Evolutionary conservation across 805 yeast genomes (phyloP), one percentile per base, ranked within the genome.

Genomic region (Kazachstania taianensis): DNA sequence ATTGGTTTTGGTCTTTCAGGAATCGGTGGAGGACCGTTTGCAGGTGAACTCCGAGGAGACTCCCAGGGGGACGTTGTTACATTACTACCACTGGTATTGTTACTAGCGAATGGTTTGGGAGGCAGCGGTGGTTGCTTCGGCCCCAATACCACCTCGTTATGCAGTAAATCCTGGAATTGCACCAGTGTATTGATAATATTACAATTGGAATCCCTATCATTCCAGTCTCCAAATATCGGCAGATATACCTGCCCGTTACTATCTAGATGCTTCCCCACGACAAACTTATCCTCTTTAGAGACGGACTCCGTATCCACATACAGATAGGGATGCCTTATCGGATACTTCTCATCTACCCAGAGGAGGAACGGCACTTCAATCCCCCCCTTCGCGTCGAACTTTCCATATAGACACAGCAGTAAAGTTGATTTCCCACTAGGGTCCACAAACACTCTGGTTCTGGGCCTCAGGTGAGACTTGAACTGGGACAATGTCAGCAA

Each of bases 281-380:
- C 64, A 13, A 79, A 53, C 24, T 65, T 52, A 59, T 65, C 64
- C 10, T 51, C 53, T 17, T 57, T 50, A 24, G 61, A 62, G n/a
- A 75, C 67, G 2, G 79, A 75, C 24, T 47, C 56, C 8, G 53
- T 28, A 15, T 69, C 65, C 8, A 86, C 72, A 49, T 66, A 81
- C 1, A 75, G 69, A n/a, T 74, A 46, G 0, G 96, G 96, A 1
- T 78, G 67, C 3, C 60, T 63, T n/a, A 49, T 45, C 0, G 96
- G 95, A 45, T 81, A 86, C 17, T 66, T 63, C 19, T 68, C 66
- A 0, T 94, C 94, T 5, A 87, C 49, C 94, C 94, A 85, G 4
- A 86, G 55, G 36, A 75, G 75, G 9, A 85, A 48, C 0, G 86
- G 87, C 13, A 72, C 58, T 0, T 33, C 30, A 18, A 54, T 53